These are phyloP conservation scores for Heliosperma pusillum DNA, from an alignment of 148 eudicot genomes.

Conservation along the genomic window DNA sequence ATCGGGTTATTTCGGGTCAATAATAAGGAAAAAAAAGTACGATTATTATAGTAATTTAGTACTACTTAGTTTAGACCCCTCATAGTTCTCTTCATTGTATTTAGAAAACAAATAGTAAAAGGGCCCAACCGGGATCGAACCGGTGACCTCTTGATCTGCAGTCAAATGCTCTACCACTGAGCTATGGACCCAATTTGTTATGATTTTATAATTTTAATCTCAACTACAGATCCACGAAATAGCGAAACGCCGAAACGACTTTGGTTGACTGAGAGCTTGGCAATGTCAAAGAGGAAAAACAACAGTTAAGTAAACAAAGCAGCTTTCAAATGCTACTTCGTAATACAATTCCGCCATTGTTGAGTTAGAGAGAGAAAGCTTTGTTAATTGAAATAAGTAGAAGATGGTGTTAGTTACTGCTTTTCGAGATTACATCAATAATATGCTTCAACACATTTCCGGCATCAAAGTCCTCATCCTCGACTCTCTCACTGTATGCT, in stretches of 20 bases:
- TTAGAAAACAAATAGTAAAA: too few species aligned
- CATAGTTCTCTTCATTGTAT: too few species aligned
- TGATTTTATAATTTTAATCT: too few species aligned
- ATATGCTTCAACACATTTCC: constrained; percentile 80
- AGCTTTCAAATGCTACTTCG: too few species aligned
- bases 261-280: too few species aligned
- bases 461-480: constrained; percentile 97
- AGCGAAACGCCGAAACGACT: too few species aligned
- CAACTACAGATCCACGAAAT: too few species aligned
- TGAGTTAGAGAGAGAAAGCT: background rate
- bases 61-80: too few species aligned
- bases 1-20: too few species aligned
- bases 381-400: background rate
- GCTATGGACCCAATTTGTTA: constrained; percentile 2
- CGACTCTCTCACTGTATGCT: constrained; percentile 69
- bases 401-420: constrained; percentile 71
- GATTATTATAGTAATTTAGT: too few species aligned
- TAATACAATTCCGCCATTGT: constrained; percentile 7
- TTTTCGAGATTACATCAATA: constrained; percentile 79
- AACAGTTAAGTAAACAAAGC: too few species aligned
- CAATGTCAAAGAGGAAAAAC: too few species aligned
- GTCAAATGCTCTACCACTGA: constrained; percentile 16
- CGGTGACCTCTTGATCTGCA: constrained; percentile 19
- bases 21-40: background rate
- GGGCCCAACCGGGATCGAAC: constrained; percentile 11